Conservation (phyloP, 495 filamentous ascomycete genomes). For the Lentithecium fluviatile region DNA sequence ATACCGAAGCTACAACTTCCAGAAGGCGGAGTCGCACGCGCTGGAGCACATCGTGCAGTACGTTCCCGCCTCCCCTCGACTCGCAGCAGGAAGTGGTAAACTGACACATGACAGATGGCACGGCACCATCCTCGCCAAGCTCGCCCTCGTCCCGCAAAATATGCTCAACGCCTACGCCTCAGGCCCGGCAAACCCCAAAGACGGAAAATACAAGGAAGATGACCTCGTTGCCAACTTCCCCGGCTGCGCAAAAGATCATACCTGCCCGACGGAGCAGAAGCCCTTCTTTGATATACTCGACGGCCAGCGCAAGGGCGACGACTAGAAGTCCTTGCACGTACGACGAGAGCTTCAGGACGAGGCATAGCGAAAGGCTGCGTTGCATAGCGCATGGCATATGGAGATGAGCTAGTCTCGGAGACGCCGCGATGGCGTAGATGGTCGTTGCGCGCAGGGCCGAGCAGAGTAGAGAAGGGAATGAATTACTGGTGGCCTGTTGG, state of each 20-base stretch:
- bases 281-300: conserved; percentile 34
- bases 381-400: conserved; percentile 1
- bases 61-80: conserved; percentile 6
- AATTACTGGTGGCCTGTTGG: too few relatives aligned
- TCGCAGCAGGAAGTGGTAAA: conserved; percentile 53
- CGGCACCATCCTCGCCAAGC: conserved; percentile 87
- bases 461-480: too few relatives aligned
- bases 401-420: too few relatives aligned
- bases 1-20: conserved; percentile 90
- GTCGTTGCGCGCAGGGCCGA: too few relatives aligned
- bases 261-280: conserved; percentile 70
- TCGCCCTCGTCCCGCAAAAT: conserved; percentile 81
- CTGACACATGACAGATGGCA: conserved; percentile 77
- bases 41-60: conserved; percentile 58
- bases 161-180: conserved; percentile 73
- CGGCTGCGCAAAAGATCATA: conserved; percentile 61
- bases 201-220: conserved; percentile 70
- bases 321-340: not conserved
- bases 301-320: conserved; percentile 3
- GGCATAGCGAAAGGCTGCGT: not conserved
- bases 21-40: conserved; percentile 89
- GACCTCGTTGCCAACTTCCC: conserved; percentile 79
- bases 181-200: conserved; percentile 48
- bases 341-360: not conserved
- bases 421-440: too few relatives aligned